These are phyloP conservation scores for Porcisia deanei DNA, from an alignment of 208 protist genomes.

Conservation along the genomic window DNA sequence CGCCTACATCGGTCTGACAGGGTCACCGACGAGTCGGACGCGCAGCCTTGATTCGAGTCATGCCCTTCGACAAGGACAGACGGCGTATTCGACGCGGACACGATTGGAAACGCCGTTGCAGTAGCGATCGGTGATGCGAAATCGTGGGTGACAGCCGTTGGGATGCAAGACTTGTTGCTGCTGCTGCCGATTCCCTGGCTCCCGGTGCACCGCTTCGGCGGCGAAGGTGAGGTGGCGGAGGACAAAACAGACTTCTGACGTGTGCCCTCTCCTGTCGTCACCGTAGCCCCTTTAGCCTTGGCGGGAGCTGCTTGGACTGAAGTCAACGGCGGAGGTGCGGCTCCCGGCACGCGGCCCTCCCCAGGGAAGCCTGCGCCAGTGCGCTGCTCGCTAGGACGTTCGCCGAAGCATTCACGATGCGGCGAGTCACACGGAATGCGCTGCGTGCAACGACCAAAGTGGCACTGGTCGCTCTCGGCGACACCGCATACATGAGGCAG, in stretches of 20 bases:
- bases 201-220: too few species aligned
- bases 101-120: neutral
- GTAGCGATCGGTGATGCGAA: neutral
- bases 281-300: neutral
- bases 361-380: neutral
- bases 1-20: neutral
- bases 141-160: neutral
- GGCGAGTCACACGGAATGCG: neutral
- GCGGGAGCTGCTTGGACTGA: neutral
- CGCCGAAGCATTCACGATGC: neutral
- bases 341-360: neutral
- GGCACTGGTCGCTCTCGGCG: constrained; percentile 14
- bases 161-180: neutral
- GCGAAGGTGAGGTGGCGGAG: neutral
- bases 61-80: neutral
- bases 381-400: neutral
- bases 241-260: too few species aligned
- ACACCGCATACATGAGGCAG: constrained; percentile 15
- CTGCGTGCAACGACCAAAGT: neutral
- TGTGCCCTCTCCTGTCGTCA: neutral
- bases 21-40: neutral
- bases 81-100: neutral
- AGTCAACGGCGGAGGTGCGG: neutral
- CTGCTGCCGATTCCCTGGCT: neutral
- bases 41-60: too few species aligned